A percentile compares a stretch with the other conserved stretches of the same genome.
These are phyloP conservation scores for Leccinum arenicola DNA, from an alignment of 768 basidiomycete genomes.

Conservation along the genomic window DNA sequence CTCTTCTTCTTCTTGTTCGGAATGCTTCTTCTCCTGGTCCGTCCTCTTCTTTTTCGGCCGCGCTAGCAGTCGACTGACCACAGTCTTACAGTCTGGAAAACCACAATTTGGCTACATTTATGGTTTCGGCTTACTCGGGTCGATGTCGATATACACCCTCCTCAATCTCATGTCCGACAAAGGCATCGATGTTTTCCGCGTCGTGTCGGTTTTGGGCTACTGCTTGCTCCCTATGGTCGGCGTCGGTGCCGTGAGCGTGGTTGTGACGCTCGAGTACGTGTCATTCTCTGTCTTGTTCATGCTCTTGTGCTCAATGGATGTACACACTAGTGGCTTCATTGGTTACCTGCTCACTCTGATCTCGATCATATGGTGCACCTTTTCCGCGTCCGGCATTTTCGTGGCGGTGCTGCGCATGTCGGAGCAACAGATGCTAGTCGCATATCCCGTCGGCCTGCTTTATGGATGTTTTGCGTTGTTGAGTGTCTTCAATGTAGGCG, in stretches of 20 bases:
- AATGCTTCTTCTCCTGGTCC: conserved; percentile 84
- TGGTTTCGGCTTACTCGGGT: conserved; percentile 94
- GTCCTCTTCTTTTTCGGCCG: conserved; percentile 31
- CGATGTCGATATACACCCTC: conserved; percentile 86
- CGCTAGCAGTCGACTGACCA: conserved; percentile 3
- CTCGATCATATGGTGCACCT: conserved; percentile 95
- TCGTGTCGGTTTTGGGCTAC: conserved; percentile 93
- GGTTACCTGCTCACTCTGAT: conserved; percentile 82
- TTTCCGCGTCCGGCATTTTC: conserved; percentile 93
- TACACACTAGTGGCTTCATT: conserved; percentile 58
- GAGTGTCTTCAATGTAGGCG: conserved; percentile 78
- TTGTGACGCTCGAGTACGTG: conserved; percentile 83
- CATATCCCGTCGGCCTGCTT: conserved; percentile 91
- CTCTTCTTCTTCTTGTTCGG: conserved; percentile 96
- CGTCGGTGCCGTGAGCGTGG: conserved; percentile 84
- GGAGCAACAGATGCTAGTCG: conserved; percentile 90
- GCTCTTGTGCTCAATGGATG: conserved; percentile 2
- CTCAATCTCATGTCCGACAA: conserved; percentile 96
- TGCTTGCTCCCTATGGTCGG: conserved; percentile 97
- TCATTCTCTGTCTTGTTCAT: not conserved
- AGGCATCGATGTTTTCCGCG: conserved; percentile 93
- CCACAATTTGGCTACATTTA: conserved; percentile 99
- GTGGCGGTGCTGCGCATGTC: conserved; percentile 95
- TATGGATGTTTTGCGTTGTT: conserved; percentile 94
- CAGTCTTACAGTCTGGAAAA: conserved; percentile 77